These are phyloP conservation scores for Fusarium oxysporum DNA, from an alignment of 2,329 filamentous ascomycete genomes.

Conservation along the genomic window DNA sequence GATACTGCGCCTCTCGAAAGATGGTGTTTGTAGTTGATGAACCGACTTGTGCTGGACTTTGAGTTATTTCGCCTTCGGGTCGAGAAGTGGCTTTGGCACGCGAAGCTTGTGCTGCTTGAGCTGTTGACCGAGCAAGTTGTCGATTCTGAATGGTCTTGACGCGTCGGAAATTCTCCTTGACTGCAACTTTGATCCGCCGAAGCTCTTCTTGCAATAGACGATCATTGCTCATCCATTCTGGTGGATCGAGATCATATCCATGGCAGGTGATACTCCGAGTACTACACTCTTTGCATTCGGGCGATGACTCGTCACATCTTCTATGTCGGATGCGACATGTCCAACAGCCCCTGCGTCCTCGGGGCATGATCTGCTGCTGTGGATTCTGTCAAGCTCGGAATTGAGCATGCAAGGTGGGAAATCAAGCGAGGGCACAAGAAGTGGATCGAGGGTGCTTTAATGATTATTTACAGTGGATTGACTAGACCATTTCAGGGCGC, in stretches of 20 bases:
- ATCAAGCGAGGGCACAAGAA: neutral
- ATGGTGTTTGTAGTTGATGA: slow-evolving; percentile 6
- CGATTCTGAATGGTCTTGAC: slow-evolving; percentile 23
- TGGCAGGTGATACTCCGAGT: slow-evolving; percentile 40
- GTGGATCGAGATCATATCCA: slow-evolving; percentile 48
- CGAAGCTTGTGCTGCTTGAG: neutral
- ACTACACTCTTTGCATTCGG: slow-evolving; percentile 42
- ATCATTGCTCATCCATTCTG: slow-evolving; percentile 50
- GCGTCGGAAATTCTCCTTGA: slow-evolving; percentile 42
- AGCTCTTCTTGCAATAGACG: slow-evolving; percentile 46
- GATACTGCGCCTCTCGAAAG: slow-evolving; percentile 43
- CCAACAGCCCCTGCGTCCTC: slow-evolving; percentile 44
- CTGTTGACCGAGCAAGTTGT: neutral
- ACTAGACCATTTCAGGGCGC: neutral
- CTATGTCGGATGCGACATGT: slow-evolving; percentile 47
- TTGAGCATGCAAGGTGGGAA: neutral
- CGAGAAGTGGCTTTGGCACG: neutral
- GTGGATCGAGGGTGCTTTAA: neutral
- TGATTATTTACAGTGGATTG: neutral
- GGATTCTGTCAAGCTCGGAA: neutral
- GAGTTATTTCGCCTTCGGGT: neutral
- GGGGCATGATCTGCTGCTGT: neutral
- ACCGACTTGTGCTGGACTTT: accelerated
- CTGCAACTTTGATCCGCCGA: slow-evolving; percentile 37
- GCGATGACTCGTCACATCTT: slow-evolving; percentile 45